These are phyloP conservation scores for Gossypium turneri DNA, from an alignment of 345 rosid species.

Conservation along the genomic window DNA sequence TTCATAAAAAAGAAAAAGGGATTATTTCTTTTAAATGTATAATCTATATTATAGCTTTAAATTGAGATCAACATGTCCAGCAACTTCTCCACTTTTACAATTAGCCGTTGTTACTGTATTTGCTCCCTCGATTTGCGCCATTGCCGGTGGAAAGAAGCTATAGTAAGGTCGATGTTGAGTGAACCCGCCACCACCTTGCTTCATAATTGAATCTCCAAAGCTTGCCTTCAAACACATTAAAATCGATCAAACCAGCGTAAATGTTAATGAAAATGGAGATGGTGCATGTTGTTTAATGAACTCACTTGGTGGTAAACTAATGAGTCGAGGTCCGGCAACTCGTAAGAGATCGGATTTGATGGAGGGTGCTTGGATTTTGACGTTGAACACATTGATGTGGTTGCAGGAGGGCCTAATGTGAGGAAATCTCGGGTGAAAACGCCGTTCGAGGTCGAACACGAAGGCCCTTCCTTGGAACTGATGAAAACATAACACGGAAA, in stretches of 20 bases:
- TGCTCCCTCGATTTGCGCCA: constrained; percentile 2
- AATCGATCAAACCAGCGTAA: neutral
- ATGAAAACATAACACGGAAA: neutral
- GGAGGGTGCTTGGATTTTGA: constrained; percentile 26
- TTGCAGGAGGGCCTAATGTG: constrained; percentile 42
- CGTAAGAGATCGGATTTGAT: constrained; percentile 19
- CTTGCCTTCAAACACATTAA: constrained; percentile 23
- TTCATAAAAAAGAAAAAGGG: neutral
- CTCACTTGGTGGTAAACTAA: constrained; percentile 35
- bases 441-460: constrained; percentile 23
- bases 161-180: constrained; percentile 30
- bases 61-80: constrained; percentile 47
- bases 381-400: constrained; percentile 11
- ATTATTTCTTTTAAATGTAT: neutral
- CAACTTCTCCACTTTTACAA: constrained; percentile 29
- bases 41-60: constrained; percentile 32
- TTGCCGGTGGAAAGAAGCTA: constrained; percentile 40
- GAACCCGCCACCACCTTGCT: constrained; percentile 13
- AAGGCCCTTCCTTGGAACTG: constrained; percentile 29
- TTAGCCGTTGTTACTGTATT: constrained; percentile 3
- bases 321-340: constrained; percentile 29
- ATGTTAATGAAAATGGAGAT: neutral
- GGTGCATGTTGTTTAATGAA: neutral
- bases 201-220: constrained; percentile 22
- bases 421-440: constrained; percentile 37